Evolutionary conservation across 169 alveolate species (phyloP), one percentile per base, ranked within the genome.

Genomic region (Eimeria maxima): DNA sequence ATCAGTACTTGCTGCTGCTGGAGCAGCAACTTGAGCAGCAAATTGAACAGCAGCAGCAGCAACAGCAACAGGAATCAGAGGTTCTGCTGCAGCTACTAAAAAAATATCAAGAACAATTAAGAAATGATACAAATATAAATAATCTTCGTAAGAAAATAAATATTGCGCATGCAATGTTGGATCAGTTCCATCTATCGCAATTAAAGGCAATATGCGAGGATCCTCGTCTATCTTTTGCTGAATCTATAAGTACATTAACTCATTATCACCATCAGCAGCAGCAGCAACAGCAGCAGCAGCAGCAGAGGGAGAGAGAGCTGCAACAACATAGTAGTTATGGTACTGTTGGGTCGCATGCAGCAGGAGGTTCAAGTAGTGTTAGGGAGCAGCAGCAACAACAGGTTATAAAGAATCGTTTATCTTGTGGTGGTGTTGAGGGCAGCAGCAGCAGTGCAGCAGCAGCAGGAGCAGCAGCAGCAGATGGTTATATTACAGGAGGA

Each of bases 261-360:
- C 33, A 38, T 44, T 10, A 10, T 74, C 86, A 29, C 10, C 33
- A 47, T 16, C 91, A 22, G 74, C 42, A 53, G 93, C 78, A 57
- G 57, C 78, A 29, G 14, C 71, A 24, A 50, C 87, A 27, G 42
- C 87, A 29, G 87, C 87, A 27, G 78, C 38, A 69, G 93, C 38
- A 27, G 97, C 65, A 83, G 74, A 93, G 81, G 27, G 95, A 87
- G 87, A 74, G 67, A 44, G 38, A 11, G 50, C 93, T 33, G 0
- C 38, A 33, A 33, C 38, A 33, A 33, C 38, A 33, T 33, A 33
- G 38, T 33, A 33, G 38, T 33, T 33, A 33, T 33, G 38, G 38
- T 33, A 33, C 38, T 33, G 38, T 33, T 1, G 38, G 38, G 38
- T 33, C 65, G 42, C 18, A 24, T 14, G 38, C 90, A 44, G 60